Evolutionary conservation across 2,329 filamentous ascomycete species (phyloP).

Genomic region (Fusarium keratoplasticum): DNA sequence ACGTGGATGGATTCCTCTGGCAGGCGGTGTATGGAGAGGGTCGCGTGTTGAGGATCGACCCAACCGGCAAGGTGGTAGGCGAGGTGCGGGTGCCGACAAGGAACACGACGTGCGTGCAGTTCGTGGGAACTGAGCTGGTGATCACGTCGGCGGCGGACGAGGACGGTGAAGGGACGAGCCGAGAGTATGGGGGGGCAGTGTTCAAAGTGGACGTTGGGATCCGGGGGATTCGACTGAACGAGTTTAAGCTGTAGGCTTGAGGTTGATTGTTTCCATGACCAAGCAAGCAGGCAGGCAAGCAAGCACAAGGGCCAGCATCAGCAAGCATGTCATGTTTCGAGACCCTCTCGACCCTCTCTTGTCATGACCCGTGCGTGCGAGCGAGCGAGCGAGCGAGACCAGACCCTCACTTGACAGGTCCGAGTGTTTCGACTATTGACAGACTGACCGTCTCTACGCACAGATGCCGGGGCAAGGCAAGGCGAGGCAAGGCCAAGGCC

Average conservation of each 20-base stretch:
- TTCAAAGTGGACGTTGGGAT: slow-evolving; percentile 84
- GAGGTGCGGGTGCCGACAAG: slow-evolving; percentile 81
- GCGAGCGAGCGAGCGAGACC: not conserved
- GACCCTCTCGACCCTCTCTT: not conserved
- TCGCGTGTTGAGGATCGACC: slow-evolving; percentile 79
- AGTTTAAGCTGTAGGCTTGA: slow-evolving; percentile 65
- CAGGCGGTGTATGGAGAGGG: slow-evolving; percentile 84
- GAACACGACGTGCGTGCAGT: slow-evolving; percentile 84
- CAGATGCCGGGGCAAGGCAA: not conserved
- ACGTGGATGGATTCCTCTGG: slow-evolving; percentile 89
- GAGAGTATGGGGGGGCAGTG: slow-evolving; percentile 74
- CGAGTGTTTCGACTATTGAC: not conserved
- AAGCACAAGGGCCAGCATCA: not conserved
- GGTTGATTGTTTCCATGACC: not conserved
- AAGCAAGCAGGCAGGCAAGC: not conserved
- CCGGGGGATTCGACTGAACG: slow-evolving; percentile 70
- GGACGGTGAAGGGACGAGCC: slow-evolving; percentile 72
- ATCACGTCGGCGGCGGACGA: slow-evolving; percentile 82
- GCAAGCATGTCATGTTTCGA: slow-evolving; percentile 5
- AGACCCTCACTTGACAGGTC: not conserved
- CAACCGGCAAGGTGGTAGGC: slow-evolving; percentile 76
- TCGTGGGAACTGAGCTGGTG: slow-evolving; percentile 79
- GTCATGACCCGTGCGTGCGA: not conserved
- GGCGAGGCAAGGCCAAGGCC: not conserved
- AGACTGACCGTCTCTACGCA: slow-evolving; percentile 4